Evolutionary conservation across 1,139 yeast genomes (phyloP).

Genomic region (Scheffersomyces cryptocercus): DNA sequence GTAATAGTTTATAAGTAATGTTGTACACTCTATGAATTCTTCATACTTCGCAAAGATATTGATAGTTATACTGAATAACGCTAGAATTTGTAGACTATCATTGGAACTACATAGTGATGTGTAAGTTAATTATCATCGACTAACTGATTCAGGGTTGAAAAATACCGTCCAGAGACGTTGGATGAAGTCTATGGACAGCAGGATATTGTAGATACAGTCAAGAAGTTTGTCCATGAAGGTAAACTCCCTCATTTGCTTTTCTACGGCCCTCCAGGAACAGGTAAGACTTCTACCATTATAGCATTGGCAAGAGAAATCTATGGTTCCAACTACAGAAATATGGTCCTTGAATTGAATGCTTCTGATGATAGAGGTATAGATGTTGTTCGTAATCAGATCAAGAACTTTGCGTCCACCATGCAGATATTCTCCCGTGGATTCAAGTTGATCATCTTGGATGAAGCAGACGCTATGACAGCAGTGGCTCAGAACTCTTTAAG

Average conservation of each 20-base stretch:
- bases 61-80: too few species aligned
- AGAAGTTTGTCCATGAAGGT: slow-evolving; percentile 81
- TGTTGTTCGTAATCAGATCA: slow-evolving; percentile 82
- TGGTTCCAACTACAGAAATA: slow-evolving; percentile 78
- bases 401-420: slow-evolving; percentile 83
- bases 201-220: slow-evolving; percentile 78
- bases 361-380: slow-evolving; percentile 87
- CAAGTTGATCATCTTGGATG: slow-evolving; percentile 90
- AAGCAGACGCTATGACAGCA: slow-evolving; percentile 98
- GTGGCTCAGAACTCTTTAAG: slow-evolving; percentile 96
- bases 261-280: slow-evolving; percentile 98
- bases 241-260: slow-evolving; percentile 85
- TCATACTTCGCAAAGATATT: too few species aligned
- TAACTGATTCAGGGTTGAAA: slow-evolving; percentile 72
- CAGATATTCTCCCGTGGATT: slow-evolving; percentile 84
- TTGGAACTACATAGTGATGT: too few species aligned
- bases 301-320: slow-evolving; percentile 92
- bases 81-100: too few species aligned
- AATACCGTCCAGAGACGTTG: slow-evolving; percentile 82
- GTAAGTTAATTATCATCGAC: slow-evolving; percentile 9
- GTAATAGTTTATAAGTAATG: slow-evolving; percentile 13
- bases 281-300: slow-evolving; percentile 90
- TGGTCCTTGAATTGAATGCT: slow-evolving; percentile 90
- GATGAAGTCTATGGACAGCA: slow-evolving; percentile 92
- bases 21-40: too few species aligned